These are phyloP conservation scores for Pezizomycotina sp. DNA, from an alignment of 2,329 filamentous ascomycete genomes.

Conservation along the genomic window DNA sequence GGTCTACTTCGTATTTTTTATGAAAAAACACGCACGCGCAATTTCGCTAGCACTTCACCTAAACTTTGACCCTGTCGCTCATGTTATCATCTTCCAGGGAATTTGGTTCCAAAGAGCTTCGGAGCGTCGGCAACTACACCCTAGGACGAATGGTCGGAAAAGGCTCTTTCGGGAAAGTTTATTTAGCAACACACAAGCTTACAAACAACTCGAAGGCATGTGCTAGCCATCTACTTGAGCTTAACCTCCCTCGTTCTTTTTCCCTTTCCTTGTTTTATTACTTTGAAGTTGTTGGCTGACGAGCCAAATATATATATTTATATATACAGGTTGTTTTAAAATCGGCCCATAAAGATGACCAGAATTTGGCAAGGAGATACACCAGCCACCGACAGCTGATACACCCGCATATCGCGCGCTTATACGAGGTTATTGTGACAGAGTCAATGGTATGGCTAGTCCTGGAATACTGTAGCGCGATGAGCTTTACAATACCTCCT, in stretches of 20 bases:
- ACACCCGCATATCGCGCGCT: slow-evolving; percentile 85
- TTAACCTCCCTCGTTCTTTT: not conserved
- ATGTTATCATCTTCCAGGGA: slow-evolving; percentile 42
- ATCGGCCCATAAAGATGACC: slow-evolving; percentile 87
- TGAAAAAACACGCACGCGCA: not conserved
- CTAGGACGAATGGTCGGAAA: slow-evolving; percentile 88
- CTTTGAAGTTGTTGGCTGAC: not conserved
- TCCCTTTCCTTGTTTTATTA: not conserved
- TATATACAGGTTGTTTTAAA: slow-evolving; percentile 74
- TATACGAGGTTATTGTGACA: slow-evolving; percentile 97
- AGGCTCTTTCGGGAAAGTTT: slow-evolving; percentile 96
- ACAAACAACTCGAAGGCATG: slow-evolving; percentile 91
- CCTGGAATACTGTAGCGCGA: slow-evolving; percentile 88
- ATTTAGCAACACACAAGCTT: slow-evolving; percentile 87
- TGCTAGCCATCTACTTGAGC: slow-evolving; percentile 14
- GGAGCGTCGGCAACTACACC: slow-evolving; percentile 85
- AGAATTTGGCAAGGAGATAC: slow-evolving; percentile 90
- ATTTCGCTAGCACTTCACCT: slow-evolving; percentile 6
- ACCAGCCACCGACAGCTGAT: slow-evolving; percentile 97
- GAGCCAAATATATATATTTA: slow-evolving; percentile 9
- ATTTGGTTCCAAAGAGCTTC: slow-evolving; percentile 80
- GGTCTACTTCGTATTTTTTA: slow-evolving; percentile 9
- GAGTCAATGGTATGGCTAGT: slow-evolving; percentile 91
- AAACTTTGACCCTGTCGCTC: slow-evolving; percentile 4
- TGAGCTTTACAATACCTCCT: slow-evolving; percentile 95